Percentiles rank a stretch among this genome's conserved stretches.
Conservation (phyloP, 164 flowering plant genomes). For the Brasenia schreberi region DNA sequence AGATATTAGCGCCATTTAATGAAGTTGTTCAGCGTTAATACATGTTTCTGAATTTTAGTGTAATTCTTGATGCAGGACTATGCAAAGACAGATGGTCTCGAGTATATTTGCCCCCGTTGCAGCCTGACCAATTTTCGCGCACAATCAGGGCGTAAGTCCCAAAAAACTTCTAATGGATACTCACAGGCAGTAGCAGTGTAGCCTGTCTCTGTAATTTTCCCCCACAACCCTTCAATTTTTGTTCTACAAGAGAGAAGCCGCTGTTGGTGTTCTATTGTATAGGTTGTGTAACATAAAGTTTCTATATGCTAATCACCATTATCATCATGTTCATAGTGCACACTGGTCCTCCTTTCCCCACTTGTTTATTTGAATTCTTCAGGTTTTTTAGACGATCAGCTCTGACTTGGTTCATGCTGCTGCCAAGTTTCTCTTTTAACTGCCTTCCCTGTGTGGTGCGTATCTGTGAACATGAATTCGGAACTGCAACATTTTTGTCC, state of each 20-base stretch:
- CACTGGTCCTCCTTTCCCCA: neutral
- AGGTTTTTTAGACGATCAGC: neutral
- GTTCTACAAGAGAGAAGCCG: neutral
- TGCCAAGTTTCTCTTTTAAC: too few species aligned
- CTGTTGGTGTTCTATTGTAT: neutral
- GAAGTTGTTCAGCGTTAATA: too few species aligned
- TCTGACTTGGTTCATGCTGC: too few species aligned
- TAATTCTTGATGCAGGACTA: slow-evolving; percentile 60
- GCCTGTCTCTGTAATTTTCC: neutral
- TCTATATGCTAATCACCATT: neutral
- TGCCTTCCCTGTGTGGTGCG: too few species aligned
- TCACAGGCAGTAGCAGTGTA: slow-evolving; percentile 9
- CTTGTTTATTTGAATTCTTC: neutral
- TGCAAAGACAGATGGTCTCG: slow-evolving; percentile 97
- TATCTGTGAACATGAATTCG: too few species aligned
- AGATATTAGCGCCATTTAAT: too few species aligned
- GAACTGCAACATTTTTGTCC: too few species aligned
- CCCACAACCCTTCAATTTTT: neutral
- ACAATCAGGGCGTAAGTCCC: slow-evolving; percentile 24
- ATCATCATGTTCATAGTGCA: neutral
- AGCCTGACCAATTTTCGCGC: slow-evolving; percentile 62
- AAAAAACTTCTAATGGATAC: slow-evolving; percentile 57
- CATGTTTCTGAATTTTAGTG: neutral
- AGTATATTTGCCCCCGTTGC: slow-evolving; percentile 94
- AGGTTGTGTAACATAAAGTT: neutral